A percentile compares a stretch with the other conserved stretches of the same genome.
phyloP scores from a whole-genome alignment of 257 asterid species.

The Solanum chiquidenum region DNA sequence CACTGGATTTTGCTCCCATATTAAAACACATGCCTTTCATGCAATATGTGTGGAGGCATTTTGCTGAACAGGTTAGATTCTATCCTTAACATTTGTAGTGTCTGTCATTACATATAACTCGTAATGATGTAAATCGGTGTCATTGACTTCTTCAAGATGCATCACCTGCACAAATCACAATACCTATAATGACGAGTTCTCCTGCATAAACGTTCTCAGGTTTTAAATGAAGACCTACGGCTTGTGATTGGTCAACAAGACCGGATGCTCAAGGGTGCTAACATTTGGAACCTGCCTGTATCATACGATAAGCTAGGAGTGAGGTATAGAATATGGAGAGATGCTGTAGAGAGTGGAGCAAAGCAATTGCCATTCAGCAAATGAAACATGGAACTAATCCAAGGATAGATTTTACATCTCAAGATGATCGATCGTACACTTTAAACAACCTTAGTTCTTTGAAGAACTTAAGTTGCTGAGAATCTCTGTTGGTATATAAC shows the following conservation, averaged over 20 bases:
- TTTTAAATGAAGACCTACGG: conserved; percentile 75
- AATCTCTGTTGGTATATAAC: not conserved
- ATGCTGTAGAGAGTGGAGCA: conserved; percentile 52
- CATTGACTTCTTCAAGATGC: not conserved
- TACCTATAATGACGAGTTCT: not conserved
- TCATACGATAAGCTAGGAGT: conserved; percentile 81
- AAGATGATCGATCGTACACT: not conserved
- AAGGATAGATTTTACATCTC: not conserved
- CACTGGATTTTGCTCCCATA: conserved; percentile 89
- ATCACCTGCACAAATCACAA: not conserved
- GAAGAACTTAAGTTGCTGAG: not conserved
- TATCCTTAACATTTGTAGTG: not conserved
- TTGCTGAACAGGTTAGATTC: conserved; percentile 67
- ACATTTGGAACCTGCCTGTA: conserved; percentile 76
- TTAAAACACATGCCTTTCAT: conserved; percentile 79
- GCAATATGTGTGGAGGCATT: conserved; percentile 76
- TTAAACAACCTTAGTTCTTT: not conserved
- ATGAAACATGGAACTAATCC: conserved; percentile 10
- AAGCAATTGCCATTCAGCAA: conserved; percentile 31
- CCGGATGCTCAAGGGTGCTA: conserved; percentile 62
- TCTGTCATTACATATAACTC: not conserved
- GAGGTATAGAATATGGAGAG: conserved; percentile 78
- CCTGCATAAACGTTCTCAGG: conserved; percentile 26
- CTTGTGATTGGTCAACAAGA: conserved; percentile 80
- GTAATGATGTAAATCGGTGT: not conserved